Base-by-base conservation (phyloP, 2,329 filamentous ascomycete species). In the Tolypocladium endophyticum region DNA sequence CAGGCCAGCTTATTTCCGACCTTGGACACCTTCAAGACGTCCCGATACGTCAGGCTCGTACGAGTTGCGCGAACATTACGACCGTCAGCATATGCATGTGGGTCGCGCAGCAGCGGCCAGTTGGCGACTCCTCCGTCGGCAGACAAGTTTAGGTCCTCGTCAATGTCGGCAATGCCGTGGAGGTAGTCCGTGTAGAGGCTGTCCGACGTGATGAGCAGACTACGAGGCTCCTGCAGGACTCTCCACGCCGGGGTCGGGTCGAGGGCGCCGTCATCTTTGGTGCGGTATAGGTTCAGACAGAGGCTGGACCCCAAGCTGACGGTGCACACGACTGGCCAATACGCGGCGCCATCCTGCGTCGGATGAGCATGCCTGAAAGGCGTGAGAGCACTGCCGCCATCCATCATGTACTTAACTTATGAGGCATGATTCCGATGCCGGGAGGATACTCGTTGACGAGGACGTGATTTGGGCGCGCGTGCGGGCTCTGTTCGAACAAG, bases 391-490 rank as follows among this genome's bases (percentile, higher is more conserved):
- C 38, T 57, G 62, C 56, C 59, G 60, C 61, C 64, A 58, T 20
- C 50, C 23, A 33, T 16, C 30, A 36, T 69, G 61, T 67, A 74
- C 72, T 72, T 67, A 75, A 71, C 77, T 97, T 94, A 72, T 97
- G 93, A 55, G 92, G 87, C 90, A 97, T 96, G 65, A 97, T 97
- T n/a, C 93, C 93, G 63, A 96, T 84, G 2, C 90, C 90, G 0
- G 90, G 85, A 1, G 81, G 80, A 72, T 97, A 99, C 72, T 97
- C 92, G 69, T 99, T 99, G 66, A 97, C 86, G 43, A 97, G 79
- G 54, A 96, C 90, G 74, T 97, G 94, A 67, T 97, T 99, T 3
- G 93, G 90, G 4, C 78, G 79, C 23, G 77, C 67, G 69, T 97
- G 92, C 6, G 90, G 89, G 57, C 92, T 90, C 25, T 78, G 70